Evolutionary conservation across 2,329 filamentous ascomycete species (phyloP), one percentile per base, ranked within the genome.

Genomic region (Dactylella cylindrospora): DNA sequence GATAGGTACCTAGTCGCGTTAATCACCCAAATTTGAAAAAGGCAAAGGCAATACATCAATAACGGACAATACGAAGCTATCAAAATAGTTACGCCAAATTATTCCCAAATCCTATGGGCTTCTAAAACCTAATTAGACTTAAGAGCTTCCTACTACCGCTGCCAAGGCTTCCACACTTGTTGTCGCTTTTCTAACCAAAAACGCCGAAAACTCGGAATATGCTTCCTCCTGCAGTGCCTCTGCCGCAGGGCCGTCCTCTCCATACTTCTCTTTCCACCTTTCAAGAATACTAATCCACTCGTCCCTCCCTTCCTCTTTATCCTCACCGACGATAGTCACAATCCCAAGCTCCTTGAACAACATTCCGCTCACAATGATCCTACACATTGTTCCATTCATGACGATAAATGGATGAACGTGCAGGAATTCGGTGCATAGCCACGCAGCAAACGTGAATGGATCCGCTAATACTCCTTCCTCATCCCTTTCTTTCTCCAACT

Each of bases 311-410:
- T 12, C 8, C 12, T 53, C 47, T 26, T 40, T 39, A 4, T 47
- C 49, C 3, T 54, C 57, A 2, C 57, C 49, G 13, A 50, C 13
- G 3, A 45, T 29, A 0, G 41, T 38, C 23, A 41, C 39, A 5
- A 62, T 45, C 2, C 57, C 57, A 10, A 54, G 22, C 36, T 62
- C 49, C 13, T 54, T 62, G 31, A 62, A 32, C 28, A 62, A 43
- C 4, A 54, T 32, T 0, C 57, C 57, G 9, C n/a, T 44, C 19
- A 62, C 13, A 12, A 62, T 62, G 25, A 62, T 62, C 13, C 57
- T 41, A 39, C 49, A 31, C 29, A 62, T 54, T n/a, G 53, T 49
- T 7, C 54, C 49, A 19, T 62, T 62, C 5, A 23, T 38, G 3
- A 43, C 38, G 2, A 62, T 20, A 26, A 62, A 62, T 5, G 57